Evolutionary conservation across 495 filamentous ascomycete genomes (phyloP).

Genomic region (Podospora tetraspora): DNA sequence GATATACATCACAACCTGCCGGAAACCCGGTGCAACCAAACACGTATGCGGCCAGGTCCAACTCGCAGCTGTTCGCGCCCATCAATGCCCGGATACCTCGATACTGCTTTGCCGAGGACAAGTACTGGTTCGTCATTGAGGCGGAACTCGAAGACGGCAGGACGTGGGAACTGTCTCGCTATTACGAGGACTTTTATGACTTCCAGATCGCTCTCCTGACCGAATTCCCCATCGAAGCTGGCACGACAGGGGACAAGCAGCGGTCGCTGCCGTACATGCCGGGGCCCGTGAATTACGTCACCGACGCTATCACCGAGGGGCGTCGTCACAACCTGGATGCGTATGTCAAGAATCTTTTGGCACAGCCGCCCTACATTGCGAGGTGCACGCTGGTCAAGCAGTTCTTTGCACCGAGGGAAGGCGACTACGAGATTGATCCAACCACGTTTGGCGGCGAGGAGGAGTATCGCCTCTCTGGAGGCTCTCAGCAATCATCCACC

Average conservation of each 20-base stretch:
- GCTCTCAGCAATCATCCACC: conserved; percentile 65
- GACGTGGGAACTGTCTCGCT: conserved; percentile 86
- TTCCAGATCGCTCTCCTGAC: conserved; percentile 94
- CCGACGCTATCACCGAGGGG: conserved; percentile 91
- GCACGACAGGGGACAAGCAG: conserved; percentile 67
- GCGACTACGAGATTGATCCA: conserved; percentile 87
- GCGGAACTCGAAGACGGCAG: conserved; percentile 84
- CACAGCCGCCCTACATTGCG: conserved; percentile 77
- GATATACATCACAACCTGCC: conserved; percentile 21
- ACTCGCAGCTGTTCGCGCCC: conserved; percentile 44
- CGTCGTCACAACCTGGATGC: conserved; percentile 86
- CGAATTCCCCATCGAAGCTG: conserved; percentile 90
- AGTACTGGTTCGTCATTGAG: conserved; percentile 98
- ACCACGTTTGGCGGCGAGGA: conserved; percentile 59
- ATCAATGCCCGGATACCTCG: conserved; percentile 80
- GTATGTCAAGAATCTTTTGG: conserved; percentile 86
- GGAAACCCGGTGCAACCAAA: conserved; percentile 26
- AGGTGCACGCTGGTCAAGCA: conserved; percentile 75
- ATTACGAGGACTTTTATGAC: conserved; percentile 98
- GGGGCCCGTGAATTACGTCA: conserved; percentile 94
- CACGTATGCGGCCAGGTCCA: conserved; percentile 35
- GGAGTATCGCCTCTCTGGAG: conserved; percentile 63
- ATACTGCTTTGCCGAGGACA: conserved; percentile 95
- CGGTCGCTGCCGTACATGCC: conserved; percentile 97
- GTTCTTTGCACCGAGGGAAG: conserved; percentile 83